A percentile compares a stretch with the other conserved stretches of the same genome.
Conservation (phyloP, 371 early-diverging fungal species). For the Dinochytrium kinnereticum region DNA sequence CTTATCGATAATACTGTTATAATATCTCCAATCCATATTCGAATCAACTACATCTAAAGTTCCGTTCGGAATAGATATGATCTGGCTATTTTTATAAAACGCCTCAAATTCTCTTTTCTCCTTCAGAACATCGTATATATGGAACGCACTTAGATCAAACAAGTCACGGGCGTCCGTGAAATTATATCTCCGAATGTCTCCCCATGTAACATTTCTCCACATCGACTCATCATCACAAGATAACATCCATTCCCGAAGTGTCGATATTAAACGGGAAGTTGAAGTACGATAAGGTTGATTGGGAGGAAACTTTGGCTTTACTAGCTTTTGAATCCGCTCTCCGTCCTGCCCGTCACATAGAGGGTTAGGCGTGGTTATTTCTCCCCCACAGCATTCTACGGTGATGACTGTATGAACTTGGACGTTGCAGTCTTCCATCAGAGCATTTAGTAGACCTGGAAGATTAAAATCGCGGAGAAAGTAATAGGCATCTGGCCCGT, state of each 20-base stretch:
- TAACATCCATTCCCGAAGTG: constrained; percentile 1
- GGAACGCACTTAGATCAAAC: not conserved
- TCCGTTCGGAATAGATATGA: not conserved
- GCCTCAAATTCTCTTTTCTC: not conserved
- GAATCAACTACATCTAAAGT: not conserved
- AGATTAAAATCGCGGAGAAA: constrained; percentile 42
- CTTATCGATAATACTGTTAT: not conserved
- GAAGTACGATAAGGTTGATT: not conserved
- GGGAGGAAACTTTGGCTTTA: not conserved
- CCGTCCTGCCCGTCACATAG: not conserved
- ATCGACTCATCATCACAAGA: constrained; percentile 25
- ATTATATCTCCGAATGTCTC: not conserved
- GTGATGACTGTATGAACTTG: constrained; percentile 42
- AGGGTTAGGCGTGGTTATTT: not conserved
- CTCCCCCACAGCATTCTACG: not conserved
- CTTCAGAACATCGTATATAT: not conserved
- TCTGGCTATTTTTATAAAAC: not conserved
- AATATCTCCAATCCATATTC: not conserved
- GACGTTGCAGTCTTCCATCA: constrained; percentile 48
- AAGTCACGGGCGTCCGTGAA: constrained; percentile 5
- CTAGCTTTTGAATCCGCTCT: not conserved
- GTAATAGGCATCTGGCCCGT: constrained; percentile 56
- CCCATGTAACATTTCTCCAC: constrained; percentile 41
- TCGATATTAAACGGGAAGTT: not conserved
- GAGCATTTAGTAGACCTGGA: constrained; percentile 36